phyloP scores from a whole-genome alignment of 129 eudicot genomes.

The Mikania micrantha region DNA sequence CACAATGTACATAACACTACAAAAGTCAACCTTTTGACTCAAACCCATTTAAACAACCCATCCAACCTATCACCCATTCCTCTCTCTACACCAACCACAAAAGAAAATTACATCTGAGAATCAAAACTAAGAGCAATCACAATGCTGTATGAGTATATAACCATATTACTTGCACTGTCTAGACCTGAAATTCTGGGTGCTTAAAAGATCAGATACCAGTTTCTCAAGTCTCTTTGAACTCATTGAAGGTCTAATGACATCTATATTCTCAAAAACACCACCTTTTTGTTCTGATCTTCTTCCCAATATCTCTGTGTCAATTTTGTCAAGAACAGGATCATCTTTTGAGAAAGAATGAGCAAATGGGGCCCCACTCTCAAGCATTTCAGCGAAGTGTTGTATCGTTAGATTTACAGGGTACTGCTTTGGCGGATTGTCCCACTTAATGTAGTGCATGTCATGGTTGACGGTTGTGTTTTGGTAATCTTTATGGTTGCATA shows the following conservation, averaged over 20 bases:
- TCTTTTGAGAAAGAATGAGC: slow-evolving; percentile 53
- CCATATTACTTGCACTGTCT: slow-evolving; percentile 67
- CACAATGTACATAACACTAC: neutral
- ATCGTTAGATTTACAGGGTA: slow-evolving; percentile 55
- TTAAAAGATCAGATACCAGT: slow-evolving; percentile 63
- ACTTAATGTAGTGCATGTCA: slow-evolving; percentile 70
- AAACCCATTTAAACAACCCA: neutral
- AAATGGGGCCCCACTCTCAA: slow-evolving; percentile 82
- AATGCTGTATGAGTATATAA: neutral
- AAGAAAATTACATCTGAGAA: slow-evolving; percentile 8
- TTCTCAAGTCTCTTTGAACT: slow-evolving; percentile 71
- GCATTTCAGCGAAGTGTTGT: slow-evolving; percentile 59
- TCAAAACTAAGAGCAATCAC: slow-evolving; percentile 2
- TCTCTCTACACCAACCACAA: neutral
- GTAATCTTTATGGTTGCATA: slow-evolving; percentile 85
- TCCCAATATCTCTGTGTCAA: slow-evolving; percentile 54
- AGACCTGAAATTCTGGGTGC: slow-evolving; percentile 68
- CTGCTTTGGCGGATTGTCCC: slow-evolving; percentile 83
- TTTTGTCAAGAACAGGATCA: slow-evolving; percentile 70
- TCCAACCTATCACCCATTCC: neutral
- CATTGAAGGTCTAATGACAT: slow-evolving; percentile 59
- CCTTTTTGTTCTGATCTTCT: slow-evolving; percentile 43
- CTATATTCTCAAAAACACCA: slow-evolving; percentile 36
- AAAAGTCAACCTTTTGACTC: neutral
- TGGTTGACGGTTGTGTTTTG: slow-evolving; percentile 96